Conservation (phyloP, 345 rosid species). For the Arabidopsis suecica region DNA sequence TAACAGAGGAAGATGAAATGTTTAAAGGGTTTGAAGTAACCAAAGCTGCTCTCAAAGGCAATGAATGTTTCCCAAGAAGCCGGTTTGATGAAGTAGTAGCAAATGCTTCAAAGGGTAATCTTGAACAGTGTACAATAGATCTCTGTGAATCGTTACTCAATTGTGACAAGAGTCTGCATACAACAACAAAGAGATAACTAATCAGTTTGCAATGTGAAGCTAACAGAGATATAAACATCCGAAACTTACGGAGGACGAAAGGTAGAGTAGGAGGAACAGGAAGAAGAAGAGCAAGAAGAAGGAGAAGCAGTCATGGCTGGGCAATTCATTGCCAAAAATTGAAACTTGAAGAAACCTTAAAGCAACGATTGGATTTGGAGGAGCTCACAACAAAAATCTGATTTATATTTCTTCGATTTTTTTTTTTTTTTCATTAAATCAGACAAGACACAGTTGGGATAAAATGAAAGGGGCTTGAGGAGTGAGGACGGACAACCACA, state of each 20-base stretch:
- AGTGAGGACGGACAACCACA: constrained; percentile 43
- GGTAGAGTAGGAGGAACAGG: constrained; percentile 47
- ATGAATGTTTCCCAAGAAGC: constrained; percentile 38
- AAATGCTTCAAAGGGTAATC: constrained; percentile 48
- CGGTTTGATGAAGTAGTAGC: constrained; percentile 36
- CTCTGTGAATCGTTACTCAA: constrained; percentile 50
- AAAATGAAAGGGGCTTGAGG: constrained; percentile 14
- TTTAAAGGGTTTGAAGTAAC: constrained; percentile 60
- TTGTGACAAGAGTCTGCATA: constrained; percentile 54
- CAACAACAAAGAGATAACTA: not conserved
- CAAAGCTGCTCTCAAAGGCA: constrained; percentile 66
- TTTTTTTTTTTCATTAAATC: not conserved
- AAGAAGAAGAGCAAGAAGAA: constrained; percentile 49
- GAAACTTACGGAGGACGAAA: constrained; percentile 52
- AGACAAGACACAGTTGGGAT: constrained; percentile 26
- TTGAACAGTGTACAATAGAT: constrained; percentile 44
- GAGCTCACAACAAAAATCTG: not conserved
- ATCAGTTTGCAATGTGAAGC: not conserved
- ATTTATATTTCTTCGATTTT: not conserved
- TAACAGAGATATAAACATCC: not conserved
- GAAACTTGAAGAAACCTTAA: not conserved
- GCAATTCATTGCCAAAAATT: constrained; percentile 27
- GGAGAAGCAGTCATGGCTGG: constrained; percentile 45
- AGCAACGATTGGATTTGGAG: constrained; percentile 6
- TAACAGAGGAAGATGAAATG: constrained; percentile 46